Base-by-base conservation (phyloP, 2,329 filamentous ascomycete species). In the Phoma sp. region DNA sequence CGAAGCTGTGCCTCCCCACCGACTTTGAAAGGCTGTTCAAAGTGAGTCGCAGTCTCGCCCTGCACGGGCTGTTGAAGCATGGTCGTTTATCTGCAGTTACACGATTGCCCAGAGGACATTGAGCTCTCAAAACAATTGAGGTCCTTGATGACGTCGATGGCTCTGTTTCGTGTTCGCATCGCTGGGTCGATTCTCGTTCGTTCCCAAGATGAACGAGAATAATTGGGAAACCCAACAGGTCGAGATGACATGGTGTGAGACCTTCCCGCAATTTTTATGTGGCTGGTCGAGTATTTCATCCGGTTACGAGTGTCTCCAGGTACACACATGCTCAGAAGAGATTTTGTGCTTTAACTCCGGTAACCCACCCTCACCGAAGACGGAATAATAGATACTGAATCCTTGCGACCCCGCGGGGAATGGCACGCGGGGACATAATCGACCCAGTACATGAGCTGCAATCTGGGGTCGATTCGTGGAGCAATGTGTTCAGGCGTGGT, bases 391-490 rank as follows among this genome's bases (percentile, higher is more conserved):
- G 17, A 14, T 29, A n/a, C 23, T 30, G 18, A 30, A 40, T 26
- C 33, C 39, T 45, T 48, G 39, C 45, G 17, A 48, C 45, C 39
- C 39, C 39, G 51, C 51, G 45, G 45, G 45, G 38, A 39, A 39
- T 7, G 33, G 15, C 43, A 37, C n/a, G 38, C 33, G 45, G 51
- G 33, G 39, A 23, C 17, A 39, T 5, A 48, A 18, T 21, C 23
- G 33, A 45, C 29, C 28, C 28, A 45, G 30, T 18, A 48, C 39
- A 48, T 39, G 45, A 39, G 29, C 28, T 37, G 46, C 29, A 25
- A 49, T 46, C 51, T 49, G 51, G 51, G 46, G 51, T 43, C 51
- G 37, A 54, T 54, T 54, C 51, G 51, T 54, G 51, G 51, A 54
- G 51, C 51, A 48, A 54, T 54, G 51, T 54, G 37, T 20, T 39